Percentiles rank a stretch among this genome's conserved stretches.
These are phyloP conservation scores for Chytriomyces sp. DNA, from an alignment of 192 early-diverging fungal species.

Conservation along the genomic window DNA sequence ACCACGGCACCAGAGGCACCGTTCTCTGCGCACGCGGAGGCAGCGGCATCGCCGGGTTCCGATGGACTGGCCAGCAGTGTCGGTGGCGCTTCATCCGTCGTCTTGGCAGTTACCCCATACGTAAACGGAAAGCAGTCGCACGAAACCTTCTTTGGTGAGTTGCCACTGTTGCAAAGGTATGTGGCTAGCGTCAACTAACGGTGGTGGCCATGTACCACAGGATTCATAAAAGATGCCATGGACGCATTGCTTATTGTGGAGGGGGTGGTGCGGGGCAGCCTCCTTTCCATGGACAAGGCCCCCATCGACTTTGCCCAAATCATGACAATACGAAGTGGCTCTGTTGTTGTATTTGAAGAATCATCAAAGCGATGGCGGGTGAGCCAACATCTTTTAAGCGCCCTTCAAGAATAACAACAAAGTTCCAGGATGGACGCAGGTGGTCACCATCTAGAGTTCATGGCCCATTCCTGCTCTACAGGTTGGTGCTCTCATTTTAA, in stretches of 20 bases:
- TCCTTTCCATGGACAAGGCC: constrained; percentile 7
- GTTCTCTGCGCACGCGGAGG: too few relatives aligned
- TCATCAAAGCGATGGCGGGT: constrained; percentile 25
- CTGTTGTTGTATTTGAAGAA: constrained; percentile 22
- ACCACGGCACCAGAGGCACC: too few relatives aligned
- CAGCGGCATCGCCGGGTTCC: too few relatives aligned
- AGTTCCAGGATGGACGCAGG: constrained; percentile 13
- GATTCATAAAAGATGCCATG: constrained; percentile 24
- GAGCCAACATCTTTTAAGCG: background rate
- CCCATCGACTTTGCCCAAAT: background rate
- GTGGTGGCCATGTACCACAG: background rate
- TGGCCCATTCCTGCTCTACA: constrained; percentile 28
- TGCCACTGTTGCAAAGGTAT: background rate
- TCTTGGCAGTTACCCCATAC: too few relatives aligned
- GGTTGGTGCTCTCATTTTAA: background rate
- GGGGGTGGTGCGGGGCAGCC: constrained; percentile 4
- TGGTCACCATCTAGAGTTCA: constrained; percentile 25
- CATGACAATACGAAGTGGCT: constrained; percentile 13
- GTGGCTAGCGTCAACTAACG: background rate
- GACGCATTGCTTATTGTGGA: constrained; percentile 24
- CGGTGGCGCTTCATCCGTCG: too few relatives aligned
- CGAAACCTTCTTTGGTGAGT: constrained; percentile 21
- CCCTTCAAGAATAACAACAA: background rate
- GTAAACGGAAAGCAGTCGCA: too few relatives aligned
- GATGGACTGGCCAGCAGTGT: too few relatives aligned